Base-by-base conservation (phyloP, 192 early-diverging fungal species). In the Funneliformis geosporum region DNA sequence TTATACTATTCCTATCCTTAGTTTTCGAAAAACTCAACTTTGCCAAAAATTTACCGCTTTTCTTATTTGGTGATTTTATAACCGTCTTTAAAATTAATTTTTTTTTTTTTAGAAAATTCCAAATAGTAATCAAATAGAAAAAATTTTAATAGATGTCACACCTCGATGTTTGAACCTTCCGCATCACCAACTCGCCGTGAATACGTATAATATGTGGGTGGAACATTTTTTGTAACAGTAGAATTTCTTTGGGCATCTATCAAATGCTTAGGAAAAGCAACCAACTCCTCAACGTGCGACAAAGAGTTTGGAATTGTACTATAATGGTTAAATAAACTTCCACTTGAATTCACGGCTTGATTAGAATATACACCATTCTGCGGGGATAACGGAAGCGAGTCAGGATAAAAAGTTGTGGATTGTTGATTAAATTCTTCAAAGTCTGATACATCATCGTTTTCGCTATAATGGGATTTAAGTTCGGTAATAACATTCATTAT, bases 401-500 rank as follows among this genome's bases (percentile, higher is more conserved):
- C 3, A 18, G 67, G 21, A n/a, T 40, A 70, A 4, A 40, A 39
- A 43, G 50, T 0, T 21, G 40, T 9, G 11, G 0, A 11, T 14
- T 28, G 27, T 25, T 43, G 9, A 2, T 42, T 10, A 43, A 39
- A 33, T 40, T 42, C 67, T n/a, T 69, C 67, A n/a, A 25, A 11
- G 5, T 69, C 67, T n/a, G 67, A 69, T 11, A 43, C 5, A 11
- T 69, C 67, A 69, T 69, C 67, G 11, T 69, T 40, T 65, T 65
- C 71, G 8, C 12, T 59, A 33, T 42, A 61, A 62, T 75, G 55
- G 12, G 60, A 12, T 61, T 87, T 87, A 33, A 94, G 80, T 14
- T 83, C 85, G 8, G 83, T 84, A 68, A 94, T 94, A 55, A 87
- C 85, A 27, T 85, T 89, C 88, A 94, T 90, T 47, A 94, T 85